Evolutionary conservation across 352 stramenopile species (phyloP).

Genomic region (Pythium phragmiticola): DNA sequence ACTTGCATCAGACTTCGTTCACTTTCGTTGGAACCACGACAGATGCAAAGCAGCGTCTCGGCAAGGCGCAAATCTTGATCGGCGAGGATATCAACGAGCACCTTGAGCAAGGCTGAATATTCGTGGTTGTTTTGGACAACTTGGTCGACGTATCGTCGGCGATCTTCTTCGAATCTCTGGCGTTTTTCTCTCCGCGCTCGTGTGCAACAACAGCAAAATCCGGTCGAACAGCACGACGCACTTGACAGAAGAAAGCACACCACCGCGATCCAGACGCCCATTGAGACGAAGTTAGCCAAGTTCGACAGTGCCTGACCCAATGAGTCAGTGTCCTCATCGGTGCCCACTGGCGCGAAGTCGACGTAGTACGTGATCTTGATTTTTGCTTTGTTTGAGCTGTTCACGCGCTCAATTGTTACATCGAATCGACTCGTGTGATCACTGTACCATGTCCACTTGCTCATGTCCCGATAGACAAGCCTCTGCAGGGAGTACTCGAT

Average conservation of each 20-base stretch:
- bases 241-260: slow-evolving; percentile 52
- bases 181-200: slow-evolving; percentile 40
- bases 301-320: slow-evolving; percentile 28
- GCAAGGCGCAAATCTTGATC: slow-evolving; percentile 29
- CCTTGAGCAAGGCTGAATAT: slow-evolving; percentile 61
- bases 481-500: slow-evolving; percentile 34
- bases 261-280: slow-evolving; percentile 26
- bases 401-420: slow-evolving; percentile 41
- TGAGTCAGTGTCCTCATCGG: slow-evolving; percentile 21
- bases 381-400: slow-evolving; percentile 19
- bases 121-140: slow-evolving; percentile 72
- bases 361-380: slow-evolving; percentile 32
- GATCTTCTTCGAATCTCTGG: slow-evolving; percentile 39
- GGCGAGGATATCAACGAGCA: slow-evolving; percentile 43
- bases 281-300: slow-evolving; percentile 38
- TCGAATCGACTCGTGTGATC: slow-evolving; percentile 37
- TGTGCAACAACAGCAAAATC: slow-evolving; percentile 60
- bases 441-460: slow-evolving; percentile 19
- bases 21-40: slow-evolving; percentile 2
- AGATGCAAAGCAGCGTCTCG: background rate
- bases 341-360: slow-evolving; percentile 19
- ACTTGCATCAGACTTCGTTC: background rate
- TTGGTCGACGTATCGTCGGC: slow-evolving; percentile 37
- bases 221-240: slow-evolving; percentile 40
- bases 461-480: slow-evolving; percentile 42